Evolutionary conservation across 1,284 basidiomycete genomes (phyloP).

Genomic region (Apiotrichum brassicae): DNA sequence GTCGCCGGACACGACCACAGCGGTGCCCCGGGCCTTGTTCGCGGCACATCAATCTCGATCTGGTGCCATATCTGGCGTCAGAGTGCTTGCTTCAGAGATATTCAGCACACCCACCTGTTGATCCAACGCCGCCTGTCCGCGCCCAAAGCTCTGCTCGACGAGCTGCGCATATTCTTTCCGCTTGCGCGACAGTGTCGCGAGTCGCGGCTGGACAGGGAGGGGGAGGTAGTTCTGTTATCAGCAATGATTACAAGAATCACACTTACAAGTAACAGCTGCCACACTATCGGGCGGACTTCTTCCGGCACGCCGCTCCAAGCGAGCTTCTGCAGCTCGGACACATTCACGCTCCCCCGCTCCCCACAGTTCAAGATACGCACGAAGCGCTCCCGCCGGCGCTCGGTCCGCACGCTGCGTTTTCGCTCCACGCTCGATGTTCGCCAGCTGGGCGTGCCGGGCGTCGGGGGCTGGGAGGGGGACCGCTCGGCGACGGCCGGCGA

Average conservation of each 20-base stretch:
- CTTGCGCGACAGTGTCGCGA: constrained; percentile 74
- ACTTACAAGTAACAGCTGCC: constrained; percentile 87
- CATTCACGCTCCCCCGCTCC: constrained; percentile 25
- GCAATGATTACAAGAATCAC: not conserved
- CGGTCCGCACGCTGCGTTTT: constrained; percentile 56
- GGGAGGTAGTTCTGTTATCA: constrained; percentile 77
- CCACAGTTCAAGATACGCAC: constrained; percentile 27
- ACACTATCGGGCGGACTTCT: constrained; percentile 83
- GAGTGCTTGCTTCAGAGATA: not conserved
- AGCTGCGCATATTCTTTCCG: constrained; percentile 84
- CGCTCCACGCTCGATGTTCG: constrained; percentile 51
- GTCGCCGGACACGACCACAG: constrained; percentile 84
- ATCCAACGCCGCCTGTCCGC: constrained; percentile 73
- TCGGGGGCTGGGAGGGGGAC: not conserved
- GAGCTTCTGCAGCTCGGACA: constrained; percentile 67
- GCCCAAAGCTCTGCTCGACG: constrained; percentile 84
- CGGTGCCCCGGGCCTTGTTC: constrained; percentile 81
- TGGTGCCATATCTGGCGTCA: constrained; percentile 81
- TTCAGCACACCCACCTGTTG: constrained; percentile 51
- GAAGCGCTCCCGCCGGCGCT: constrained; percentile 42
- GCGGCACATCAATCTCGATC: constrained; percentile 92
- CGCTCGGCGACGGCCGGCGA: not conserved
- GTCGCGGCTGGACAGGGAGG: constrained; percentile 66
- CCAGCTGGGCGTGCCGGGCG: constrained; percentile 1
- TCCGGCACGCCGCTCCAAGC: constrained; percentile 93